These are phyloP conservation scores for Perkinsus chesapeaki DNA, from an alignment of 169 alveolate genomes.

Conservation along the genomic window DNA sequence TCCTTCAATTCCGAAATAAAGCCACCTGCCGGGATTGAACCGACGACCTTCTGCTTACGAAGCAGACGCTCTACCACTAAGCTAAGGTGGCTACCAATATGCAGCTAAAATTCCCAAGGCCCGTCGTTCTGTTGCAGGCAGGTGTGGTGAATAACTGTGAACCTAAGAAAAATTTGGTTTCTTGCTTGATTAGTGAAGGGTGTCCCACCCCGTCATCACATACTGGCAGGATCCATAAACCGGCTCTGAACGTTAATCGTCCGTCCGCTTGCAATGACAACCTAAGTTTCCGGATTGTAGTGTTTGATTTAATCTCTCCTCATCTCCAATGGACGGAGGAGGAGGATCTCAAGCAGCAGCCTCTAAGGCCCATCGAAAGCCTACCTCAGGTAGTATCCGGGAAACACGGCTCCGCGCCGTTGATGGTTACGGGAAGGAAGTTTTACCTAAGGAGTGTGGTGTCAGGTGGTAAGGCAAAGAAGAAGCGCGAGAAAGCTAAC, in stretches of 20 bases:
- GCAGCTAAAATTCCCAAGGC: not conserved
- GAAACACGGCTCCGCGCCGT: no score
- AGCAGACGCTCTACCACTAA: constrained; percentile 4
- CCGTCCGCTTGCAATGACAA: not conserved
- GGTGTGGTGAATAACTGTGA: no score
- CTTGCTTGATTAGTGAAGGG: no score
- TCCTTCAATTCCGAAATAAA: no score
- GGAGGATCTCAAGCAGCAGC: not conserved
- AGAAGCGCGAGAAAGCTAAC: constrained; percentile 30
- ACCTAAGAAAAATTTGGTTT: no score
- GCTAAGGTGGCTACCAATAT: not conserved
- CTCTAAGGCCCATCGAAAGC: not conserved
- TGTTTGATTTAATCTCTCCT: not conserved
- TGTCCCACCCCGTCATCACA: no score
- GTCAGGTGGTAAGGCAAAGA: constrained; percentile 14
- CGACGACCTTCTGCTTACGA: constrained; percentile 5
- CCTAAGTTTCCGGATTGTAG: not conserved
- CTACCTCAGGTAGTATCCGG: not conserved
- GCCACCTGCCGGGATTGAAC: constrained; percentile 4
- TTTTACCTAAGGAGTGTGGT: no score
- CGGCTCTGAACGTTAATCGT: not conserved
- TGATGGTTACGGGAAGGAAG: not conserved
- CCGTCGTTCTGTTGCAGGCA: no score
- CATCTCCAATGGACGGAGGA: not conserved
- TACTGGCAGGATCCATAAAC: no score